Evolutionary conservation across 78 protist genomes (phyloP), one percentile per base, ranked within the genome.

Genomic region (Capsaspora owczarzaki): DNA sequence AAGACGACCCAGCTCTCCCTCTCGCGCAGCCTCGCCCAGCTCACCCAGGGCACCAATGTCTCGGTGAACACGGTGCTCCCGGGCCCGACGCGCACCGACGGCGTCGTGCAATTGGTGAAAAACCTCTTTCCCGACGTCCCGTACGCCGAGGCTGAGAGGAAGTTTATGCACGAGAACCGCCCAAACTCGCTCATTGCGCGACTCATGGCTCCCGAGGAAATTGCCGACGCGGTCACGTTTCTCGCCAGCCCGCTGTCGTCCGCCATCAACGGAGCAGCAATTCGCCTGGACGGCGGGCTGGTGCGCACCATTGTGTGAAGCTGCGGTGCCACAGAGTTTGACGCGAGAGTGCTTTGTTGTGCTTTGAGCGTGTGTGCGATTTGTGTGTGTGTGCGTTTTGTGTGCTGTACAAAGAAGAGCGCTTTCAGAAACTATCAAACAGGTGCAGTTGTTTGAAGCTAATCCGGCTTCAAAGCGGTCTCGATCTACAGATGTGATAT

Each of bases 31-130:
- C 61, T 75, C 44, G 79, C 79, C 2, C 60, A 75, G 61, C 37
- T 46, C 44, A 75, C 79, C 5, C 4, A 51, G 61, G 79, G 79
- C 4, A 51, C 61, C 14, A 41, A 16, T 5, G 79, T 75, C 20
- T 20, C 40, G 12, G 79, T 75, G 41, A 75, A 75, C 61, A 29
- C 79, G 12, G 43, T 75, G 37, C 61, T 75, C 29, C 56, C 60
- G 31, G 79, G 79, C 6, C 79, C 79, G 8, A 75, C 79, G 4
- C 42, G 79, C 60, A 75, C 79, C 8, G 69, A 46, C 10, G 79
- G 79, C 31, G 79, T 75, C 33, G 63, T 2, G 37, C 14, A 75
- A 16, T 75, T 16, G 4, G 12, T 75, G 19, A 33, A 61, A 35
- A 46, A 51, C 51, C 37, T 27, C 68, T 46, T 51, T 10, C 33